A percentile compares a stretch with the other conserved stretches of the same genome.
Evolutionary conservation across 164 flowering plant species (phyloP).

Genomic region (Stephania yunnanensis): DNA sequence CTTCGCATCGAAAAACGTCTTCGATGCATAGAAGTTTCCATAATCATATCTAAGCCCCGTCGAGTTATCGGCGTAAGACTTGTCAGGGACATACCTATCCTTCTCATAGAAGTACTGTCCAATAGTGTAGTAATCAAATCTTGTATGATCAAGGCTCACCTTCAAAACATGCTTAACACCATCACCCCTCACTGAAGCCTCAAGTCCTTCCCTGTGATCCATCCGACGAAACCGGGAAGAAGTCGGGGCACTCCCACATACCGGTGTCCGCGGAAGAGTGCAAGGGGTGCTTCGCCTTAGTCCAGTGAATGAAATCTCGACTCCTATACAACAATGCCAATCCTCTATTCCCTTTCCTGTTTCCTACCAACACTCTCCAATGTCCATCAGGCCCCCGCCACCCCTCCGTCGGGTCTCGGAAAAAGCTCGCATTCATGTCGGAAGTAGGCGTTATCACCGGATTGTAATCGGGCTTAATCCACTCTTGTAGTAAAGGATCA

Average conservation of each 20-base stretch:
- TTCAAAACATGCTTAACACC: slow-evolving; percentile 55
- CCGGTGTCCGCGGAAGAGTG: slow-evolving; percentile 50
- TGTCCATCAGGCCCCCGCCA: slow-evolving; percentile 40
- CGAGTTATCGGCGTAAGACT: slow-evolving; percentile 43
- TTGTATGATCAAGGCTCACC: slow-evolving; percentile 59
- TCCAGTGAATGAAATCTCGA: slow-evolving; percentile 56
- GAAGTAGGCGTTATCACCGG: slow-evolving; percentile 30
- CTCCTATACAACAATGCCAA: slow-evolving; percentile 55
- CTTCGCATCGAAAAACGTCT: slow-evolving; percentile 61
- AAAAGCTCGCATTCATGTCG: slow-evolving; percentile 22
- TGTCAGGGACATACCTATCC: slow-evolving; percentile 60
- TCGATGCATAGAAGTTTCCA: slow-evolving; percentile 94
- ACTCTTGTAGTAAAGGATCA: slow-evolving; percentile 41
- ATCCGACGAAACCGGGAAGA: slow-evolving; percentile 46
- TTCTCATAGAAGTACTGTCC: slow-evolving; percentile 37
- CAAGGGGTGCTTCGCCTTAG: slow-evolving; percentile 49
- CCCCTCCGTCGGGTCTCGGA: slow-evolving; percentile 46
- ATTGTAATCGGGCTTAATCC: slow-evolving; percentile 34
- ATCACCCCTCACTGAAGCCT: slow-evolving; percentile 34
- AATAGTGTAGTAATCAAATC: slow-evolving; percentile 66
- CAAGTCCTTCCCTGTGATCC: slow-evolving; percentile 42
- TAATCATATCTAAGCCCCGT: slow-evolving; percentile 71
- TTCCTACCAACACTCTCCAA: slow-evolving; percentile 59
- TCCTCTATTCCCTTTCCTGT: slow-evolving; percentile 36
- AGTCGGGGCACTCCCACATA: slow-evolving; percentile 93